Percentiles rank a stretch among this genome's conserved stretches.
Conservation (phyloP, 108 stramenopile species). For the Conticribra guillardii region DNA sequence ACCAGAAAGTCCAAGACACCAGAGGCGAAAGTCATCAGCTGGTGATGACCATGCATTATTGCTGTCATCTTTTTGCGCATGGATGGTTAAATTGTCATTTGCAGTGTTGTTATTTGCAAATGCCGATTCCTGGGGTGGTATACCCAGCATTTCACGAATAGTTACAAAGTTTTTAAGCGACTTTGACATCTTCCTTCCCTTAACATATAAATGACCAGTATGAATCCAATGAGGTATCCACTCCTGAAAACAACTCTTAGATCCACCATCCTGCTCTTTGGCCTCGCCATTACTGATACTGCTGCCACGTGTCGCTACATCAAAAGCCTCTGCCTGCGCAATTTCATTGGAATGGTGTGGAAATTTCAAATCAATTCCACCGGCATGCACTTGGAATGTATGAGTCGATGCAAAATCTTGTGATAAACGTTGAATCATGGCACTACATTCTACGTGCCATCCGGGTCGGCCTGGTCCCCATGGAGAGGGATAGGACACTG, state of each 20-base stretch:
- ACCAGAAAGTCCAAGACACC: slow-evolving; percentile 86
- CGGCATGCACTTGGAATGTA: slow-evolving; percentile 80
- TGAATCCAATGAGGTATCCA: slow-evolving; percentile 99
- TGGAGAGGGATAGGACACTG: slow-evolving; percentile 84
- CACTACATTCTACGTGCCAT: slow-evolving; percentile 99
- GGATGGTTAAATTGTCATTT: not conserved
- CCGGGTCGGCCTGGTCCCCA: slow-evolving; percentile 97
- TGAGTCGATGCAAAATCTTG: slow-evolving; percentile 54
- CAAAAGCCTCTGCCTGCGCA: slow-evolving; percentile 90
- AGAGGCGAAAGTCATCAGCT: slow-evolving; percentile 87
- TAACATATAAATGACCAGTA: slow-evolving; percentile 97
- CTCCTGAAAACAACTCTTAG: slow-evolving; percentile 24
- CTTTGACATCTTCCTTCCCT: slow-evolving; percentile 98
- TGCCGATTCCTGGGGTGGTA: not conserved
- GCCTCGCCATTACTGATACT: not conserved
- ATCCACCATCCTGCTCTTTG: not conserved
- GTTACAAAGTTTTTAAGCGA: slow-evolving; percentile 97
- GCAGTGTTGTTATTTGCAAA: not conserved
- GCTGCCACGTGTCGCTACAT: not conserved
- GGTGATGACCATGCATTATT: slow-evolving; percentile 52
- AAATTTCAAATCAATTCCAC: slow-evolving; percentile 97
- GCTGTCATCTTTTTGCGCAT: not conserved
- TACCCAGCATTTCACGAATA: slow-evolving; percentile 72
- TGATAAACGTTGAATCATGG: slow-evolving; percentile 77
- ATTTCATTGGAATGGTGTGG: slow-evolving; percentile 99